These are phyloP conservation scores for Xylaria flabelliformis DNA, from an alignment of 495 filamentous ascomycete species.

Conservation along the genomic window DNA sequence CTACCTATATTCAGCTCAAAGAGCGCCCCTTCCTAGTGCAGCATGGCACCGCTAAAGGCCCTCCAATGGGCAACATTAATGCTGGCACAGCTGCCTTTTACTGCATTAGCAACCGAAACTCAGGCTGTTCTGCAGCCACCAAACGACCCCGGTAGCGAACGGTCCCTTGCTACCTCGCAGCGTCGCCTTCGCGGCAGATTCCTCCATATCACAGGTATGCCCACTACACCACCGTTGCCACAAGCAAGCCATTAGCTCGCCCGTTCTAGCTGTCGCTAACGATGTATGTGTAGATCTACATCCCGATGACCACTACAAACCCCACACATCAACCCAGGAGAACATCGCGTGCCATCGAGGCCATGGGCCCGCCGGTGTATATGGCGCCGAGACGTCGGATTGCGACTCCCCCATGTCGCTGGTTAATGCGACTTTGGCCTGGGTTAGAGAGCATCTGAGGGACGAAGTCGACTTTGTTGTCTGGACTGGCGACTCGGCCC, in stretches of 20 bases:
- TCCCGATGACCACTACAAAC: slow-evolving; percentile 83
- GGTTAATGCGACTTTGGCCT: slow-evolving; percentile 88
- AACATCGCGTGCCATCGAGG: slow-evolving; percentile 79
- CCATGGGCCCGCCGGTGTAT: slow-evolving; percentile 75
- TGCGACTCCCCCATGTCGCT: slow-evolving; percentile 86
- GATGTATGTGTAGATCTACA: slow-evolving; percentile 72
- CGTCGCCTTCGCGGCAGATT: slow-evolving; percentile 78
- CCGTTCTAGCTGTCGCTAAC: slow-evolving; percentile 26
- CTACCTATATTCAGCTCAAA: slow-evolving; percentile 16
- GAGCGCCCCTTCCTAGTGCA: slow-evolving; percentile 27
- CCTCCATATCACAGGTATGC: slow-evolving; percentile 90
- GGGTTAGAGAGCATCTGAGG: slow-evolving; percentile 85
- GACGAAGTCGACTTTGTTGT: slow-evolving; percentile 92
- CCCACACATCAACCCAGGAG: slow-evolving; percentile 71
- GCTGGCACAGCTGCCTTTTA: slow-evolving; percentile 36
- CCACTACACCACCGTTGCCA: slow-evolving; percentile 23
- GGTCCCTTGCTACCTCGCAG: slow-evolving; percentile 33
- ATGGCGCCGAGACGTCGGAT: slow-evolving; percentile 82
- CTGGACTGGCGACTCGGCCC: slow-evolving; percentile 96
- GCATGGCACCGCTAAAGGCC: slow-evolving; percentile 33
- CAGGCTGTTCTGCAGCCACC: slow-evolving; percentile 38
- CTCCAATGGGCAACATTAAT: slow-evolving; percentile 30
- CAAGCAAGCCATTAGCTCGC: slow-evolving; percentile 16
- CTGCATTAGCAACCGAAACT: slow-evolving; percentile 36
- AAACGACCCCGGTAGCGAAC: slow-evolving; percentile 24